Evolutionary conservation across 129 eudicot species (phyloP), one percentile per base, ranked within the genome.

Genomic region (Pittosporum tobira): DNA sequence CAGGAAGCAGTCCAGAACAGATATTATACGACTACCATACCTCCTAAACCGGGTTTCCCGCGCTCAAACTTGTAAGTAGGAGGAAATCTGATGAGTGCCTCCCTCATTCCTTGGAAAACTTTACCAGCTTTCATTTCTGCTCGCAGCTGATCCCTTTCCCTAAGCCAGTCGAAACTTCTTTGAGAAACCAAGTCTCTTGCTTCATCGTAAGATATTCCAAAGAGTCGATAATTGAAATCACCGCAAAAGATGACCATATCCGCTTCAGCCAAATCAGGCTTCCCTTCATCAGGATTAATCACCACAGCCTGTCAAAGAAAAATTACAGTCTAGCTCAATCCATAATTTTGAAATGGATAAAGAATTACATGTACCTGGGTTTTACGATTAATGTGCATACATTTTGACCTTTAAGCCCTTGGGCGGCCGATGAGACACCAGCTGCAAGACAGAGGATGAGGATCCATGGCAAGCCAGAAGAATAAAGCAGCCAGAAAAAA

Each of bases 21-120:
- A 4, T 2, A 23, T 22, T 44, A 59, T 43, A 28, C 6, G 6
- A 26, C 14, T 28, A 5, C n/a, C 3, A 14, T 86, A 91, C 99
- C 99, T 91, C 99, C 99, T 84, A 91, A 75, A 42, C 99, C 99
- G 4, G 96, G 75, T 72, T 80, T 79, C 60, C 94, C 94, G 36
- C 75, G 78, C 45, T 91, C 99, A 26, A 91, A 91, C 78, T 91
- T 91, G 76, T 91, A 91, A 16, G 96, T 91, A 11, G 99, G 99
- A 64, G 99, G 95, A 61, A 87, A 91, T 60, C 79, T 78, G 60
- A 91, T 73, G 61, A 91, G 68, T 18, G 94, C 91, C 63, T 91
- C 99, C 46, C 96, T 78, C 99, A 91, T 91, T 83, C 99, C 99
- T 65, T 91, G 99, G 75, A 91, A 91, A 38, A 91, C 99, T 79